Percentiles rank a stretch among this genome's conserved stretches.
Conservation (phyloP, 2,329 filamentous ascomycete genomes). For the Aspergillus jensenii region DNA sequence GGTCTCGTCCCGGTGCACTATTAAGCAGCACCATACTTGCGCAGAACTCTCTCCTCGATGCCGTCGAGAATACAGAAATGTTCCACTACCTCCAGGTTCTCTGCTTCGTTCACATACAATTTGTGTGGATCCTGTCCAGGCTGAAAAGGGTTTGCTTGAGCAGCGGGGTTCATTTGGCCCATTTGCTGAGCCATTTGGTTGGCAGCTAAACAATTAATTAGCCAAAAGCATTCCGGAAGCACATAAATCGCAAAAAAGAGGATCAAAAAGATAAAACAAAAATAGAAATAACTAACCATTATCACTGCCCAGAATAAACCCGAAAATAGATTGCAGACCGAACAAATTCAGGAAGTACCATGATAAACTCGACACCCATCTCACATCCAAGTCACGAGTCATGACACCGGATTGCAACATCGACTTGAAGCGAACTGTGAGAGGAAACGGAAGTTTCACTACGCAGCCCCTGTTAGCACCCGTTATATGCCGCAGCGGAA, state of each 20-base stretch:
- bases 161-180: constrained; percentile 70
- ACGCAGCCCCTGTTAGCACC: constrained; percentile 15
- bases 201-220: constrained; percentile 61
- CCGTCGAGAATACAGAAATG: constrained; percentile 89
- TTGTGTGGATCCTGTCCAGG: constrained; percentile 95
- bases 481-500: not conserved
- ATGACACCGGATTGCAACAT: constrained; percentile 98
- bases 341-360: constrained; percentile 99
- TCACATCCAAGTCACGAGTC: constrained; percentile 91
- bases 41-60: constrained; percentile 79
- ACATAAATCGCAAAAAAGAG: not conserved
- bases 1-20: not conserved
- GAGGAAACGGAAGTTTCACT: constrained; percentile 96
- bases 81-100: constrained; percentile 93
- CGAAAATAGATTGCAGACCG: constrained; percentile 93
- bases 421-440: constrained; percentile 98
- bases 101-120: constrained; percentile 85
- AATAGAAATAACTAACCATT: constrained; percentile 67
- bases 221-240: not conserved
- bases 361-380: constrained; percentile 97
- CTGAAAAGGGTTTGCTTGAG: constrained; percentile 71
- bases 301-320: constrained; percentile 92
- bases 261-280: not conserved
- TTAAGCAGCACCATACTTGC: constrained; percentile 35
- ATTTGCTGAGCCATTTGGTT: constrained; percentile 87